These are phyloP conservation scores for Claviceps sp. DNA, from an alignment of 2,329 filamentous ascomycete genomes.

Conservation along the genomic window DNA sequence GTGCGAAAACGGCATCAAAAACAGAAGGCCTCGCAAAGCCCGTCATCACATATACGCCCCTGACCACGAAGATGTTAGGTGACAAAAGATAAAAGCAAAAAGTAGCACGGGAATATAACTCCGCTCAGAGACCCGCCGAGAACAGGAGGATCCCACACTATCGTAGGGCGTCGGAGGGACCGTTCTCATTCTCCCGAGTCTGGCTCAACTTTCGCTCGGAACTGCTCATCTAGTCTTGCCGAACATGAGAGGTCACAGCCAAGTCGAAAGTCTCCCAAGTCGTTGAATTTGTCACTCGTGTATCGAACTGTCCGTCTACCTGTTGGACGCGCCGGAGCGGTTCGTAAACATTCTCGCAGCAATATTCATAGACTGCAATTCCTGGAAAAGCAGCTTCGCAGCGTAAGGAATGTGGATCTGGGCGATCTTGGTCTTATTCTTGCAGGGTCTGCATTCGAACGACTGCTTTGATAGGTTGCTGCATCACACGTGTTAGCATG, in stretches of 20 bases:
- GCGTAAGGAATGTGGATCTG: constrained; percentile 97
- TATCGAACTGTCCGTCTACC: constrained; percentile 25
- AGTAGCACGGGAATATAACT: background rate
- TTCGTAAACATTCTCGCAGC: constrained; percentile 94
- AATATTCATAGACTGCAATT: constrained; percentile 96
- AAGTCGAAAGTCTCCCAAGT: no score
- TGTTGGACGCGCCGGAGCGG: constrained; percentile 59
- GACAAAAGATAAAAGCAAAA: background rate
- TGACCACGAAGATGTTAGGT: background rate
- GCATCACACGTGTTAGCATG: constrained; percentile 20
- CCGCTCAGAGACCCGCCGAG: background rate
- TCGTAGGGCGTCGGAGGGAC: no score
- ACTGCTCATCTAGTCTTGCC: no score
- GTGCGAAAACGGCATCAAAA: background rate
- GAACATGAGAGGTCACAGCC: no score
- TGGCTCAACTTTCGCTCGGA: no score
- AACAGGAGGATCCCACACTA: no score
- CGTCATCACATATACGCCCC: constrained; percentile 4
- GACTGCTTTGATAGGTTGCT: constrained; percentile 90
- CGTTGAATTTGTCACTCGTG: no score
- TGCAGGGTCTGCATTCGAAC: constrained; percentile 93
- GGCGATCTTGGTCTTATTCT: constrained; percentile 98
- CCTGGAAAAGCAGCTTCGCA: constrained; percentile 95
- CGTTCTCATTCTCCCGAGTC: no score
- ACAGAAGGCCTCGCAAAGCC: background rate